Base-by-base conservation (phyloP, 176 grass and related monocot species). In the Avena insularis region DNA sequence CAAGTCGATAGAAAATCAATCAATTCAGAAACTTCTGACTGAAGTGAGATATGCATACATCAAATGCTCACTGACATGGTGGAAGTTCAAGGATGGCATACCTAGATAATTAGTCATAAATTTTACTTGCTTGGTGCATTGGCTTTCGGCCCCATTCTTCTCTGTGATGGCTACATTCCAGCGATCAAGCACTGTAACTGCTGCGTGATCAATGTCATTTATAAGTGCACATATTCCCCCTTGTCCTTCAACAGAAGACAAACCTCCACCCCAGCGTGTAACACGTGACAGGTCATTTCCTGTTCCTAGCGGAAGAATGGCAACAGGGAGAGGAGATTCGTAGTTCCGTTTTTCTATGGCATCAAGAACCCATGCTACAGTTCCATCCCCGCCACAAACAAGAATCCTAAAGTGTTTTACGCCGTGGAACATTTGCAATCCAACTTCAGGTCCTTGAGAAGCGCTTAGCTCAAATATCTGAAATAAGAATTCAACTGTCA, bases 61-160 rank as follows among this genome's bases (percentile, higher is more conserved):
- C 38, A 82, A 87, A 48, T 50, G 51, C 59, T 64, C 17, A 75
- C 4, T 48, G 61, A 79, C n/a, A 78, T 62, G 13, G 59, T 81
- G 14, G 19, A 74, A 23, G 53, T 57, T 79, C 12, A 82, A 76
- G 31, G 40, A 91, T 50, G 73, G 58, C 51, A 20, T 69, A 95
- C 96, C 91, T 89, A 98, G 81, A 91, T 98, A 98, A 85, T 98
- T 92, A 75, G 91, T 98, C 96, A 98, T 98, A 89, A 86, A 98
- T 81, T 95, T 98, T 15, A 92, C 61, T 89, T 95, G 82, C 68
- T 89, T 92, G 73, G 57, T 84, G 83, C 49, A 82, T 90, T 88
- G 79, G 83, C 63, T 78, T 84, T 92, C 58, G 47, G 46, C 25
- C 12, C 71, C 80, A 79, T 84, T 90, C 69, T 90, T 85, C 82